These are phyloP conservation scores for Lantana camara DNA, from an alignment of 257 asterid species.

Conservation along the genomic window DNA sequence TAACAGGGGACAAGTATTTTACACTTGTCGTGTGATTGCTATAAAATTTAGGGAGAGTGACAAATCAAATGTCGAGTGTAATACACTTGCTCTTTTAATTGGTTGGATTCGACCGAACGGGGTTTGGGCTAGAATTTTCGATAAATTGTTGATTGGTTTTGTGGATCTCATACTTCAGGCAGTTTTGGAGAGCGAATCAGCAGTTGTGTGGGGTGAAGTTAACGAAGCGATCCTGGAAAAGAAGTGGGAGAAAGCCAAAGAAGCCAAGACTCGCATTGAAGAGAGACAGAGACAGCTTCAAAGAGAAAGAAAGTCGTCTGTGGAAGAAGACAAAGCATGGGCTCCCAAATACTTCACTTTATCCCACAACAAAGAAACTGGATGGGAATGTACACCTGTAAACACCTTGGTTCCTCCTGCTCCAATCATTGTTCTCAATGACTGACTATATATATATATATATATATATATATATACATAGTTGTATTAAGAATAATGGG, in stretches of 20 bases:
- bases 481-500: too few species aligned
- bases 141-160: too few species aligned
- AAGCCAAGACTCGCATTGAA: conserved; percentile 61
- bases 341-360: conserved; percentile 59
- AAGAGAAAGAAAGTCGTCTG: conserved; percentile 43
- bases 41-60: too few species aligned
- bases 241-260: conserved; percentile 72
- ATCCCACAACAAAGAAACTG: conserved; percentile 54
- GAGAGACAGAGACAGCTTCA: conserved; percentile 62
- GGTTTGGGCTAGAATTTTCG: too few species aligned
- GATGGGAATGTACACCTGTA: conserved; percentile 66
- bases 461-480: too few species aligned
- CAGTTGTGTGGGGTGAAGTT: conserved; percentile 71
- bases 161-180: conserved; percentile 38
- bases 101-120: too few species aligned
- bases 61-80: too few species aligned
- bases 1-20: too few species aligned
- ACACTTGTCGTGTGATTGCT: too few species aligned
- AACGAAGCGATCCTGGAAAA: conserved; percentile 54
- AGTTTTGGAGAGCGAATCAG: conserved; percentile 52
- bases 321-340: conserved; percentile 48
- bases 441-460: too few species aligned
- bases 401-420: conserved; percentile 54
- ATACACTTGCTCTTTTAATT: too few species aligned
- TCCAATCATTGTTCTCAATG: conserved; percentile 30